Conservation (phyloP, 164 flowering plant genomes). For the Sedum album region DNA sequence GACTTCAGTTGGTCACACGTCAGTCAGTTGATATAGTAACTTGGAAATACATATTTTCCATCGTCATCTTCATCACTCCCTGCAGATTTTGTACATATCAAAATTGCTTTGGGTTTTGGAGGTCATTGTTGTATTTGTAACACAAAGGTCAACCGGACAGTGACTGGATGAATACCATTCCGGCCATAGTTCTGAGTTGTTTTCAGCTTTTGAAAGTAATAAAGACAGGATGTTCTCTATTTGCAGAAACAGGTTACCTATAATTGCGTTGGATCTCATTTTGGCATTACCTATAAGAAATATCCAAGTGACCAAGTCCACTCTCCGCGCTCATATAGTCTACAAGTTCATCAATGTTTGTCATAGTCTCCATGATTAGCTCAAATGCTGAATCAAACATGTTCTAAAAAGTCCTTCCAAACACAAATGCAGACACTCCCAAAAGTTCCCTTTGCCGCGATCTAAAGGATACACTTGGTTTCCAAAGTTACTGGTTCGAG, state of each 20-base stretch:
- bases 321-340: not conserved
- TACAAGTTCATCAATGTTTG: not conserved
- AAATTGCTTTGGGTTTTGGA: conserved; percentile 5
- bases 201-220: not conserved
- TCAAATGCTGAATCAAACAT: not conserved
- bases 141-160: conserved; percentile 7
- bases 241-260: not conserved
- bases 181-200: conserved; percentile 7
- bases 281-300: not conserved
- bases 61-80: not conserved
- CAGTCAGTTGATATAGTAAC: not conserved
- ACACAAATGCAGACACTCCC: too few relatives aligned
- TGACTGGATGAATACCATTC: not conserved
- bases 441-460: too few relatives aligned
- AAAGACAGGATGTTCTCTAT: not conserved
- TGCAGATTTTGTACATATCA: conserved; percentile 2
- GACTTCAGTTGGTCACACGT: not conserved
- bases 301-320: not conserved
- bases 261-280: not conserved
- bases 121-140: not conserved
- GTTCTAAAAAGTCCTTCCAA: not conserved
- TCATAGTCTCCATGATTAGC: not conserved
- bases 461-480: too few relatives aligned
- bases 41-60: not conserved
- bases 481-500: too few relatives aligned